These are phyloP conservation scores for Polygonum maritimum DNA, from an alignment of 148 eudicot genomes.

Conservation along the genomic window DNA sequence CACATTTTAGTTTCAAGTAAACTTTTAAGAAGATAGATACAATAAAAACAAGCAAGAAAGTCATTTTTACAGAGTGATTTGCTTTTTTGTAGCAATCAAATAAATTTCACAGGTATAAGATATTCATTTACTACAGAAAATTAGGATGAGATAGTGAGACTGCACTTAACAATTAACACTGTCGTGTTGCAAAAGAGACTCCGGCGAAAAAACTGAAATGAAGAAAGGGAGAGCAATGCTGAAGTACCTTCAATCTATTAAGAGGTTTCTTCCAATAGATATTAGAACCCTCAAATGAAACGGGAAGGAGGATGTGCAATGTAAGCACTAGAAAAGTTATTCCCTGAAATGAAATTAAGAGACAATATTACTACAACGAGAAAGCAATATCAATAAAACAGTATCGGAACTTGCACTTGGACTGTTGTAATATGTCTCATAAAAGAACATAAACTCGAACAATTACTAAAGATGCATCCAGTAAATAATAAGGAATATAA, in stretches of 20 bases:
- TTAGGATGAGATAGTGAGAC: neutral
- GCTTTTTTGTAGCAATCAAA: neutral
- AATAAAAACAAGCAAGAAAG: neutral
- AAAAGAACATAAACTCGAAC: neutral
- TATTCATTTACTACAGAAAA: neutral
- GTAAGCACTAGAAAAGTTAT: slow-evolving; percentile 53
- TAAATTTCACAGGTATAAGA: neutral
- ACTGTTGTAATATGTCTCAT: neutral
- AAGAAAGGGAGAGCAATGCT: neutral
- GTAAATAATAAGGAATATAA: neutral
- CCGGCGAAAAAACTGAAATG: neutral
- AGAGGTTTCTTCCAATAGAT: slow-evolving; percentile 57
- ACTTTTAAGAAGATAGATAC: neutral
- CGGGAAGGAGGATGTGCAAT: slow-evolving; percentile 63
- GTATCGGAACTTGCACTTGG: neutral
- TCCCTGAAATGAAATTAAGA: slow-evolving; percentile 35
- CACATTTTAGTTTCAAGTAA: neutral
- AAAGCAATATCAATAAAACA: neutral
- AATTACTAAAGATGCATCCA: neutral
- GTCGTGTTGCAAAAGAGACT: neutral
- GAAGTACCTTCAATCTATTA: slow-evolving; percentile 59
- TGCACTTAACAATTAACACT: neutral
- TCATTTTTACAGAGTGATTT: neutral
- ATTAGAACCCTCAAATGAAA: slow-evolving; percentile 54
- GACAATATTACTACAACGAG: neutral